phyloP scores from a whole-genome alignment of 352 stramenopile species.

The Globisporangium splendens region DNA sequence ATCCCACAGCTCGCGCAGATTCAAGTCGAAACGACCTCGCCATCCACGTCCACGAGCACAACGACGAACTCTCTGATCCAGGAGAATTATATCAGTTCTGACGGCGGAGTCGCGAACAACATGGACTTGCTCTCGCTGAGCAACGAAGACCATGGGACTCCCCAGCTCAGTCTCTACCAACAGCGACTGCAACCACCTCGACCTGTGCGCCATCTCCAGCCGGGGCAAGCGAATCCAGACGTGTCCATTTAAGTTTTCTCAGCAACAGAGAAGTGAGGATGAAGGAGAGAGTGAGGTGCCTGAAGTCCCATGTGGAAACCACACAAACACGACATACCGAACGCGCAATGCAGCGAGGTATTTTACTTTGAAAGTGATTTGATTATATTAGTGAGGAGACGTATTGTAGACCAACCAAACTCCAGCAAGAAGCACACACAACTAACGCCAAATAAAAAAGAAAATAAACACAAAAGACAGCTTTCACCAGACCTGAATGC shows the following conservation, averaged over 20 bases:
- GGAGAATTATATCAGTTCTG: conserved; percentile 73
- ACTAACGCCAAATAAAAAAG: neutral
- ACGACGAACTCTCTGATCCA: conserved; percentile 50
- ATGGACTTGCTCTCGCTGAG: conserved; percentile 55
- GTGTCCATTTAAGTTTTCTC: conserved; percentile 30
- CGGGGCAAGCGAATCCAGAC: conserved; percentile 23
- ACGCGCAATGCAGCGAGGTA: too few species aligned
- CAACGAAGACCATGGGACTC: conserved; percentile 18
- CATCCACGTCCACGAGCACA: conserved; percentile 34
- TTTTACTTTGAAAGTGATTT: neutral
- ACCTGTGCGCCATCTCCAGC: conserved; percentile 5
- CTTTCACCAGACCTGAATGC: conserved; percentile 1
- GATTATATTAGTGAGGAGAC: conserved; percentile 12
- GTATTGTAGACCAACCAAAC: conserved; percentile 11
- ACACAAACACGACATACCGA: too few species aligned
- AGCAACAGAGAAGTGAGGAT: neutral
- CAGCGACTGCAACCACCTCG: neutral
- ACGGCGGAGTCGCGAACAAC: conserved; percentile 37
- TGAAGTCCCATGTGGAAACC: neutral
- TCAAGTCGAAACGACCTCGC: conserved; percentile 51
- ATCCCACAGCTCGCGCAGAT: conserved; percentile 75
- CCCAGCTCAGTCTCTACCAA: neutral
- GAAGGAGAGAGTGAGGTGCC: neutral
- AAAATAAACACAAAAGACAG: neutral
- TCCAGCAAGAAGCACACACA: conserved; percentile 5